Conservation (phyloP, 352 stramenopile species). For the Pythium grandisporangium region DNA sequence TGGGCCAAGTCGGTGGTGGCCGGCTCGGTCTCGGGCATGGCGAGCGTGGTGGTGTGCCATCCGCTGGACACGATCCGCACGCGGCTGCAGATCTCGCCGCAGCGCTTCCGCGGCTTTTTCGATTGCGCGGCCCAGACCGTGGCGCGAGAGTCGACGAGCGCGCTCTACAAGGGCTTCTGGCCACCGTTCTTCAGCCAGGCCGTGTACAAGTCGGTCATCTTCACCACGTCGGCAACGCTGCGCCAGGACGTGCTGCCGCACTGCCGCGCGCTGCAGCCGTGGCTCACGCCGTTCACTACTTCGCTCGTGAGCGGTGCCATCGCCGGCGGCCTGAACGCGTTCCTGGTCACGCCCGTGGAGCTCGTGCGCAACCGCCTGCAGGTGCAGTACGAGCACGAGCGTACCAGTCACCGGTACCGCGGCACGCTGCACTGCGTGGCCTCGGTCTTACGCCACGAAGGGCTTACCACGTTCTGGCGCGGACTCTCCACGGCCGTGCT, state of each 20-base stretch:
- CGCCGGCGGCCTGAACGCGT: slow-evolving; percentile 61
- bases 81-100: slow-evolving; percentile 66
- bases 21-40: slow-evolving; percentile 76
- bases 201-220: slow-evolving; percentile 87
- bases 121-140: slow-evolving; percentile 57
- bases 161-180: slow-evolving; percentile 80
- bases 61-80: slow-evolving; percentile 84
- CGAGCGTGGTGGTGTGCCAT: slow-evolving; percentile 73
- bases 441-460: slow-evolving; percentile 50
- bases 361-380: slow-evolving; percentile 77
- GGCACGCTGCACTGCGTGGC: slow-evolving; percentile 44
- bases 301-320: slow-evolving; percentile 44
- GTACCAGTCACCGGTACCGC: slow-evolving; percentile 31
- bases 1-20: slow-evolving; percentile 63
- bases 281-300: slow-evolving; percentile 27
- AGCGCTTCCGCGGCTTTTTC: slow-evolving; percentile 48
- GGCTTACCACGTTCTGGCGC: slow-evolving; percentile 58
- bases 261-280: slow-evolving; percentile 17
- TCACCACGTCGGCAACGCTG: slow-evolving; percentile 59
- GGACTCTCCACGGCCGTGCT: slow-evolving; percentile 67
- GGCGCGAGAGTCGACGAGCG: slow-evolving; percentile 41
- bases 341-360: slow-evolving; percentile 66
- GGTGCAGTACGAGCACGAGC: slow-evolving; percentile 60
- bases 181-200: slow-evolving; percentile 83
- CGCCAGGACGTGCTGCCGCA: slow-evolving; percentile 40